Conservation (phyloP, 2,329 filamentous ascomycete species). For the Ophiocordyceps camponoti-saundersi region DNA sequence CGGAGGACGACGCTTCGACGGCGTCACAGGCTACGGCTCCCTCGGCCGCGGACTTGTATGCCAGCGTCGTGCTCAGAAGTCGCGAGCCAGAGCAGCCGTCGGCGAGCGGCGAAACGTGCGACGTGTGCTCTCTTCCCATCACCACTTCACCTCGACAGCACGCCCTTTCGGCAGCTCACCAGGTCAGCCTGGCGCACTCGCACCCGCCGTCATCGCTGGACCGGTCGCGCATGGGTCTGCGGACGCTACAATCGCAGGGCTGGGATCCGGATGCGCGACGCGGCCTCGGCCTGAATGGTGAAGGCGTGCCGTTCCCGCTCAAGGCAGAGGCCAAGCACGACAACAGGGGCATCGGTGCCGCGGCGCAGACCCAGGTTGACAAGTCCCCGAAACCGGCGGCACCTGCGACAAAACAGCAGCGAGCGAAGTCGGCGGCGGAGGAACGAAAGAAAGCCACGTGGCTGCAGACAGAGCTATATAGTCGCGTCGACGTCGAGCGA, state of each 20-base stretch:
- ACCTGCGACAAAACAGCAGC: constrained; percentile 35
- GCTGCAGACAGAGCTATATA: constrained; percentile 56
- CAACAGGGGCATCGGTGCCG: constrained; percentile 53
- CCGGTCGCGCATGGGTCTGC: constrained; percentile 51
- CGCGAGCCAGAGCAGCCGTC: constrained; percentile 2
- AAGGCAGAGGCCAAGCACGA: constrained; percentile 57
- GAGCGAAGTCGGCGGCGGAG: constrained; percentile 23
- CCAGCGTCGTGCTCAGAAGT: constrained; percentile 44
- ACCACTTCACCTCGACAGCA: constrained; percentile 23
- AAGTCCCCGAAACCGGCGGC: constrained; percentile 30
- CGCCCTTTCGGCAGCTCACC: constrained; percentile 50
- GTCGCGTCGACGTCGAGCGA: constrained; percentile 55
- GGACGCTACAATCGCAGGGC: constrained; percentile 47
- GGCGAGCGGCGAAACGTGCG: constrained; percentile 9
- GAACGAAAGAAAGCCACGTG: constrained; percentile 41
- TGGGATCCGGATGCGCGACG: constrained; percentile 58
- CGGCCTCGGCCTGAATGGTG: constrained; percentile 54
- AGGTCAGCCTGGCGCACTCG: constrained; percentile 50
- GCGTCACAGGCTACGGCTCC: constrained; percentile 3
- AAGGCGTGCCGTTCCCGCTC: constrained; percentile 62
- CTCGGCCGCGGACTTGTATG: constrained; percentile 41
- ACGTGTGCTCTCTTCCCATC: constrained; percentile 19
- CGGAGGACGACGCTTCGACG: constrained; percentile 12
- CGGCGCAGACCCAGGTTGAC: constrained; percentile 9
- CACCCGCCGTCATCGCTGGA: constrained; percentile 58